Base-by-base conservation (phyloP, 2,329 filamentous ascomycete genomes). In the Rhinocladiella similis region DNA sequence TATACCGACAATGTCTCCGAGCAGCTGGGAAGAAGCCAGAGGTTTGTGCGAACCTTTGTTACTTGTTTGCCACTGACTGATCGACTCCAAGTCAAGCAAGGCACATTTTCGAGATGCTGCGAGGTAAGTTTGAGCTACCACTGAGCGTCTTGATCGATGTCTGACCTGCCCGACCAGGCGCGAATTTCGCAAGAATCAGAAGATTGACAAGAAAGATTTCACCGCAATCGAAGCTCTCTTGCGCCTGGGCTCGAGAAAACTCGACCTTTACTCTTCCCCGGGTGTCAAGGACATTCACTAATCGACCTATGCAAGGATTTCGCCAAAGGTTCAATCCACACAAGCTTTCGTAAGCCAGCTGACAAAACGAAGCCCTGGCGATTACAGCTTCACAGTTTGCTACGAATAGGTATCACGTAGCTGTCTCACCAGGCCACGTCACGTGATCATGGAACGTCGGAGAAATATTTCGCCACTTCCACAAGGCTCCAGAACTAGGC, bases 1-100 rank as follows among this genome's bases (percentile, higher is more conserved):
- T 99, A 13, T 99, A 97, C 72, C 86, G 93, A 56, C 83, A 85
- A 69, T 97, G 93, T 67, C 77, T 99, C 22, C 84, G 92, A 57
- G 90, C 89, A 68, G 86, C 88, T 57, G 84, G 87, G 58, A 87
- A 86, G 68, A 97, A 99, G 72, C 91, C 92, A 48, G 70, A 75
- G 66, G 90, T 93, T 72, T 66, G 80, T 68, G 36, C 29, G 18
- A 33, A 12, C 6, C 7, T 33, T 53, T 41, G 16, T 27, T 12
- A 16, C 19, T 29, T 13, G 41, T 45, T 27, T 29, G 25, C 50
- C 47, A 35, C 46, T 42, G 35, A 48, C 45, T 51, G 9, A 47
- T 42, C 19, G 39, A 5, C 18, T 52, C 19, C 22, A 27, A 62
- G 50, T 53, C 56, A 41, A 57, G 57, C 12, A 53, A 51, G 36